Conservation (phyloP, 306 rosid genomes). For the Cucurbita ficifolia region DNA sequence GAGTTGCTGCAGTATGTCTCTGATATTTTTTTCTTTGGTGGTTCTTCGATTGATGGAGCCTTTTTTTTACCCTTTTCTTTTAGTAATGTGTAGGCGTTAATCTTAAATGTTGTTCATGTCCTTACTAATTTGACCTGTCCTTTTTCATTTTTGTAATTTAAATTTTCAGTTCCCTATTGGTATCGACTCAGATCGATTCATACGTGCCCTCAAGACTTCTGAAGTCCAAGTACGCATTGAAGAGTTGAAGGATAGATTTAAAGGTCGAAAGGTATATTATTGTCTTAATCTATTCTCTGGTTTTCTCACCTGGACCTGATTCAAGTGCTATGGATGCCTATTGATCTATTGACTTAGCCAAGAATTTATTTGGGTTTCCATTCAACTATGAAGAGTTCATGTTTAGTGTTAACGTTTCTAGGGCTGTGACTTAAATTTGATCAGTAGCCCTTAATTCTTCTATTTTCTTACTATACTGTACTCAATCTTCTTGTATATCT, state of each 20-base stretch:
- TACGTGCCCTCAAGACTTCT: conserved; percentile 43
- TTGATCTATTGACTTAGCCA: neutral
- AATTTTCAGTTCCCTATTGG: conserved; percentile 77
- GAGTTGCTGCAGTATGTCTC: conserved; percentile 75
- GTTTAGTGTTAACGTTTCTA: neutral
- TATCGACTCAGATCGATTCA: conserved; percentile 69
- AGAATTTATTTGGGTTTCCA: neutral
- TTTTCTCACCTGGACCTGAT: neutral
- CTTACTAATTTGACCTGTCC: neutral
- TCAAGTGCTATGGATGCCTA: neutral
- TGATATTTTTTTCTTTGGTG: neutral
- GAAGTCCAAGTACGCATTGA: conserved; percentile 41
- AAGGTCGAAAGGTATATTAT: conserved; percentile 59
- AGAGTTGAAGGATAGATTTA: conserved; percentile 63
- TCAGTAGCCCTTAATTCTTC: neutral
- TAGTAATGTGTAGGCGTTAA: neutral
- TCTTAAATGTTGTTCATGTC: neutral
- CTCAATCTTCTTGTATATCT: neutral
- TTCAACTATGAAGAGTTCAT: neutral
- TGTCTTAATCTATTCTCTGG: neutral
- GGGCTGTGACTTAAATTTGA: neutral
- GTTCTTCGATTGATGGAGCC: neutral
- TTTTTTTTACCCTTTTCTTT: neutral
- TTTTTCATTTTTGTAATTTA: conserved; percentile 1
- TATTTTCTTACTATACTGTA: neutral